Percentiles rank a stretch among this genome's conserved stretches.
These are phyloP conservation scores for Leptographium lundbergii DNA, from an alignment of 2,329 filamentous ascomycete species.

Conservation along the genomic window DNA sequence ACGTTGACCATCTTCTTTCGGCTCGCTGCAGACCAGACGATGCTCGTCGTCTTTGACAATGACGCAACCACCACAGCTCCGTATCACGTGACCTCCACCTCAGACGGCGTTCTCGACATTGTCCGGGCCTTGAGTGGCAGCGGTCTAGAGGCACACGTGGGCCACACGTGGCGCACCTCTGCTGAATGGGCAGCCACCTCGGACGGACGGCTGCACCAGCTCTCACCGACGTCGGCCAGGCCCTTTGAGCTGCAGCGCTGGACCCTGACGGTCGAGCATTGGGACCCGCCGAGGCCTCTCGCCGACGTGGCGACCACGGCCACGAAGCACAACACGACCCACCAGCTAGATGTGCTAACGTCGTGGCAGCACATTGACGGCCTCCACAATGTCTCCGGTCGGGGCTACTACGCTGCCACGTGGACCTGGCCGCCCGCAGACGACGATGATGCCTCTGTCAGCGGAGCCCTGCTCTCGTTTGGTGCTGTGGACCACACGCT, in stretches of 20 bases:
- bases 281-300: constrained; percentile 5
- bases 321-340: constrained; percentile 4
- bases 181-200: neutral
- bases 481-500: constrained; percentile 5
- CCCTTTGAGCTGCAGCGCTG: constrained; percentile 1
- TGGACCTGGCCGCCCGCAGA: neutral
- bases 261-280: constrained; percentile 7
- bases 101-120: neutral
- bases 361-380: constrained; percentile 6
- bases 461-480: constrained; percentile 5
- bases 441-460: neutral
- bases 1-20: constrained; percentile 18
- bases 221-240: neutral
- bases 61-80: neutral
- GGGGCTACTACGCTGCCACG: constrained; percentile 3
- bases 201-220: neutral
- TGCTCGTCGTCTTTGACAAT: constrained; percentile 17
- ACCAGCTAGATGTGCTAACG: neutral
- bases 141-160: neutral
- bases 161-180: neutral
- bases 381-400: constrained; percentile 5
- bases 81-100: neutral
- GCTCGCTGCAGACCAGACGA: constrained; percentile 26
- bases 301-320: neutral
- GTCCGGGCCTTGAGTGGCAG: neutral